Conservation (phyloP, 1,139 yeast genomes). For the Scheffersomyces illinoinensis region DNA sequence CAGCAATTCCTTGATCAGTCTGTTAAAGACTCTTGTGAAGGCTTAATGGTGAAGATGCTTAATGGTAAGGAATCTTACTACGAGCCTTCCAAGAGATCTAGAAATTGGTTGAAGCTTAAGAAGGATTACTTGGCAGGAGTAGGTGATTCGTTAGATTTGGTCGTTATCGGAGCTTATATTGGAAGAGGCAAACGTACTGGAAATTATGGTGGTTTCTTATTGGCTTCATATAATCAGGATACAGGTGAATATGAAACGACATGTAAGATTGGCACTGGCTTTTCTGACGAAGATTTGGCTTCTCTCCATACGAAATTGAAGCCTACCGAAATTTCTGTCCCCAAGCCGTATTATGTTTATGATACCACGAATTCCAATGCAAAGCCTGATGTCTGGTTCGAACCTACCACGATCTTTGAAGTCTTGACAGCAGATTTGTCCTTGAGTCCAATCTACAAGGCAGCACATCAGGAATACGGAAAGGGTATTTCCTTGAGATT, state of each 20-base stretch:
- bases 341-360: slow-evolving; percentile 71
- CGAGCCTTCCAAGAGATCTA: slow-evolving; percentile 92
- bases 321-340: slow-evolving; percentile 65
- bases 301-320: slow-evolving; percentile 59
- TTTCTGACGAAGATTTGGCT: slow-evolving; percentile 79
- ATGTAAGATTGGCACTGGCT: slow-evolving; percentile 97
- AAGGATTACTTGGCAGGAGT: slow-evolving; percentile 93
- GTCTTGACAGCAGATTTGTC: slow-evolving; percentile 94
- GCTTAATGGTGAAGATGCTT: slow-evolving; percentile 90
- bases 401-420: slow-evolving; percentile 84
- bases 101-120: slow-evolving; percentile 94
- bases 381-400: slow-evolving; percentile 94
- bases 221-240: slow-evolving; percentile 88
- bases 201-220: slow-evolving; percentile 86
- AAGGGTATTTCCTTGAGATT: slow-evolving; percentile 90
- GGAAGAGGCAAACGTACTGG: slow-evolving; percentile 97
- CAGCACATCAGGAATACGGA: slow-evolving; percentile 75
- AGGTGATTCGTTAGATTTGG: slow-evolving; percentile 93
- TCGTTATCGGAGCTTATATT: slow-evolving; percentile 89
- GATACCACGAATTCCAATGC: slow-evolving; percentile 64
- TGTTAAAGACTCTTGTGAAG: slow-evolving; percentile 90
- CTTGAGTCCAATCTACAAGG: slow-evolving; percentile 87
- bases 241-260: slow-evolving; percentile 92
- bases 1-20: slow-evolving; percentile 88
- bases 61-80: slow-evolving; percentile 80